phyloP scores from a whole-genome alignment of 495 filamentous ascomycete genomes.

The Daldinia childiae region DNA sequence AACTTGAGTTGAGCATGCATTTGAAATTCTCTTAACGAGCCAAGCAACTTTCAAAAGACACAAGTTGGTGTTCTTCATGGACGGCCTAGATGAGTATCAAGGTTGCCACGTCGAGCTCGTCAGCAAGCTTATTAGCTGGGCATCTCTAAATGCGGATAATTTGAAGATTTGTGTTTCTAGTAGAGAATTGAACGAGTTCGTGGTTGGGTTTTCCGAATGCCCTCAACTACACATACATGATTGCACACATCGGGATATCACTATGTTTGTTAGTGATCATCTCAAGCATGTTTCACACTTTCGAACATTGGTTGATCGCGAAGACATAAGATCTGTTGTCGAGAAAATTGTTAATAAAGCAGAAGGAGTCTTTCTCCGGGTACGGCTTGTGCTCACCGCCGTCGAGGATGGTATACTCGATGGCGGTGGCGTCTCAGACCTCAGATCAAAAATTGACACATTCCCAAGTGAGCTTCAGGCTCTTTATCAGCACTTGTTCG shows the following conservation, averaged over 20 bases:
- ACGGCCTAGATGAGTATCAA: constrained; percentile 54
- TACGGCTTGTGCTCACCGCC: constrained; percentile 24
- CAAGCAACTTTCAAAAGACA: constrained; percentile 19
- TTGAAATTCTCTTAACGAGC: neutral
- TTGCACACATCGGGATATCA: constrained; percentile 23
- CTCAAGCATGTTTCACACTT: neutral
- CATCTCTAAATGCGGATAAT: constrained; percentile 17
- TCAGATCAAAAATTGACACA: constrained; percentile 15
- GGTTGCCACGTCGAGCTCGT: constrained; percentile 27
- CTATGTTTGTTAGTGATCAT: neutral
- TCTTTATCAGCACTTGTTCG: neutral
- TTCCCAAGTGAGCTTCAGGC: neutral
- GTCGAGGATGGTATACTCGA: constrained; percentile 30
- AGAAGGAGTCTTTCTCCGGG: constrained; percentile 52
- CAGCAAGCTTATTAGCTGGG: constrained; percentile 22
- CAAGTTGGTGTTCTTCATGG: constrained; percentile 50
- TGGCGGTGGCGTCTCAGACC: constrained; percentile 23
- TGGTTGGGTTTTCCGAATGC: constrained; percentile 43
- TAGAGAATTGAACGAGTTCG: constrained; percentile 53
- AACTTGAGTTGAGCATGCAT: neutral
- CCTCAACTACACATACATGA: constrained; percentile 28
- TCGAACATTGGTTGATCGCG: neutral
- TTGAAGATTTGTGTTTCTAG: constrained; percentile 57
- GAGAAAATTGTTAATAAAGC: constrained; percentile 12
- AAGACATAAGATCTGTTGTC: neutral